A percentile compares a stretch with the other conserved stretches of the same genome.
Evolutionary conservation across 345 rosid genomes (phyloP).

Genomic region (Toxicodendron radicans): DNA sequence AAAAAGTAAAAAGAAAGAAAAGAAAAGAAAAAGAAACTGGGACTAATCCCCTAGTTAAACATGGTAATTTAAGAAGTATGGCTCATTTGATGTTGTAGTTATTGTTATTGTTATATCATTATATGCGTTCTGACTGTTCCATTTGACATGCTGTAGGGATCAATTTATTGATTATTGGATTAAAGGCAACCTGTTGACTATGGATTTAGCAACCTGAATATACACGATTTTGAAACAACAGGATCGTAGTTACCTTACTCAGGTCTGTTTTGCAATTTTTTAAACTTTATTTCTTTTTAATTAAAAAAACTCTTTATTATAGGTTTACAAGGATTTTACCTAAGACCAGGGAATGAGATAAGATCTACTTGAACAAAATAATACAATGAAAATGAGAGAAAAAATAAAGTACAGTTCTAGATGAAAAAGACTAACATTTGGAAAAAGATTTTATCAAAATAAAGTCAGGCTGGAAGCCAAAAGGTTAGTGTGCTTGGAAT

Average conservation of each 20-base stretch:
- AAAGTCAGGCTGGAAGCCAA: not conserved
- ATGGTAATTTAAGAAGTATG: not conserved
- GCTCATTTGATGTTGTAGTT: not conserved
- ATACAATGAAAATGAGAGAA: not conserved
- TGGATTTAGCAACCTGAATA: slow-evolving; percentile 71
- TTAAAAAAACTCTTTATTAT: not conserved
- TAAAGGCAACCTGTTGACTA: slow-evolving; percentile 69
- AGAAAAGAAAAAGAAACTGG: not conserved
- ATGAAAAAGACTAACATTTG: not conserved
- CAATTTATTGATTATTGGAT: slow-evolving; percentile 82
- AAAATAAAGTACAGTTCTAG: not conserved
- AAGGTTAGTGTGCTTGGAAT: not conserved
- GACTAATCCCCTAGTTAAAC: slow-evolving; percentile 4
- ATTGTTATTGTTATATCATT: not conserved
- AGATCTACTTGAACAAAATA: not conserved
- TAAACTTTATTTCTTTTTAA: not conserved
- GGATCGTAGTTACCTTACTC: slow-evolving; percentile 56
- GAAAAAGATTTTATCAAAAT: not conserved
- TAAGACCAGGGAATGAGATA: not conserved
- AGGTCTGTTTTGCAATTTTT: slow-evolving; percentile 41
- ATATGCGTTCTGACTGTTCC: slow-evolving; percentile 7
- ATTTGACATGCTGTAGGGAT: slow-evolving; percentile 48
- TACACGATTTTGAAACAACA: slow-evolving; percentile 70
- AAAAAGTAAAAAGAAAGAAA: too few species aligned
- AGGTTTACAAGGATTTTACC: not conserved